Base-by-base conservation (phyloP, 2,329 filamentous ascomycete species). In the Ustulina deusta region DNA sequence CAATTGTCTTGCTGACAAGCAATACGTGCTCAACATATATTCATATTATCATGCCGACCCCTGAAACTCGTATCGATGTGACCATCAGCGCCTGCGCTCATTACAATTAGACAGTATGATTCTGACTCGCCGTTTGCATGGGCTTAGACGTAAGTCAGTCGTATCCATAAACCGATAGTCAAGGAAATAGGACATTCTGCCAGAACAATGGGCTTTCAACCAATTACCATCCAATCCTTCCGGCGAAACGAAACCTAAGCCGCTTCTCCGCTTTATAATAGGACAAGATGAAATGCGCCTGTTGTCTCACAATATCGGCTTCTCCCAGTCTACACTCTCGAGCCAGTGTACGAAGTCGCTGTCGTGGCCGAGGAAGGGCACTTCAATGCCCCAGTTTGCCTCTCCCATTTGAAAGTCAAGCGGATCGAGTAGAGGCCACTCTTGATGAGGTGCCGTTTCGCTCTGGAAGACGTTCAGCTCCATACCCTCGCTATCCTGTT, bases 301-400 rank as follows among this genome's bases (percentile, higher is more conserved):
- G n/a, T 32, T 11, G 17, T 29, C 46, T 56, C 42, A 44, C 63
- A 46, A 68, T 48, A 66, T 63, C 32, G 75, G 71, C 9, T 66
- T 69, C 48, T 77, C 77, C 78, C 77, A 79, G 49, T 79, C 76
- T 67, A 77, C 73, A 38, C 73, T 75, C 57, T 79, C 78, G 1
- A 80, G 71, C 78, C 75, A 79, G 36, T 77, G 75, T 73, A 79
- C 76, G 27, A 79, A 79, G 54, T 79, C 78, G 22, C 71, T 73
- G 22, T 79, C 78, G 52, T 77, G 71, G 1, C 74, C 76, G 29
- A 78, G 61, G 49, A 78, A 73, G 0, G 77, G 74, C 7, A 72
- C 70, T 4, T 78, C 77, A 3, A 76, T 71, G 0, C 71, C 74
- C 29, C 76, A 74, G 22, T 76, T 75, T 0, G 73, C 61, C 46